Evolutionary conservation across 2,329 filamentous ascomycete species (phyloP).

Genomic region (Colletotrichum phormii): DNA sequence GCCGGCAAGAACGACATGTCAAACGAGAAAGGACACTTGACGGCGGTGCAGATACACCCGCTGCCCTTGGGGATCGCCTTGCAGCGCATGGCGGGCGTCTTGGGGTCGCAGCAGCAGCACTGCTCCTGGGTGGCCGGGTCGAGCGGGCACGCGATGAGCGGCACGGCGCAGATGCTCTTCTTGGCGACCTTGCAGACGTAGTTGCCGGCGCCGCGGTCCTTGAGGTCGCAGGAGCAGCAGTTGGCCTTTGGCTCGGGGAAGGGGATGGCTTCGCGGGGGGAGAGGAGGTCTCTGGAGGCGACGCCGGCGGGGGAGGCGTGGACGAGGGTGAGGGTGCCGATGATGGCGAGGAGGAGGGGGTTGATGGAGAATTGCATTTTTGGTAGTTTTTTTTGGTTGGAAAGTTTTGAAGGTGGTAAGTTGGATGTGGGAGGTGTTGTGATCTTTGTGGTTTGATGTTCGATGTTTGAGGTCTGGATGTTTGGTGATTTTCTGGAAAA

Average conservation of each 20-base stretch:
- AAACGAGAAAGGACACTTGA: constrained; percentile 35
- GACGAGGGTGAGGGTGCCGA: constrained; percentile 30
- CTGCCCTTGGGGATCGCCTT: constrained; percentile 9
- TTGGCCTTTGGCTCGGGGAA: constrained; percentile 10
- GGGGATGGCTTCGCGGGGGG: constrained; percentile 24
- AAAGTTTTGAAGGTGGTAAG: not conserved
- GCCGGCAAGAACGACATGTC: constrained; percentile 3
- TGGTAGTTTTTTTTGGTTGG: not conserved
- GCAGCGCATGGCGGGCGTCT: constrained; percentile 15
- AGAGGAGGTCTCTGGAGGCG: constrained; percentile 27
- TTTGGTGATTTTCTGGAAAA: not conserved
- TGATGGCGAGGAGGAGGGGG: constrained; percentile 39
- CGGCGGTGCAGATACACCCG: constrained; percentile 28
- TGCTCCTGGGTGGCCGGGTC: constrained; percentile 34
- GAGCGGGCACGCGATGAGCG: constrained; percentile 38
- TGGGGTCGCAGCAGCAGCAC: constrained; percentile 39
- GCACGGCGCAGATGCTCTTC: constrained; percentile 21
- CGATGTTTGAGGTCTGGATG: not conserved
- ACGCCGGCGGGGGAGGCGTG: constrained; percentile 38
- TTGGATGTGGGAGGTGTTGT: not conserved
- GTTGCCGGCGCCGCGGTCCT: constrained; percentile 2
- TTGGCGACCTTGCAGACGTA: constrained; percentile 36
- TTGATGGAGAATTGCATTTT: constrained; percentile 34
- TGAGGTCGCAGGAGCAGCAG: constrained; percentile 42
- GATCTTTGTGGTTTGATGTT: not conserved